Base-by-base conservation (phyloP, 2,329 filamentous ascomycete species). In the Fusarium subtropicale region DNA sequence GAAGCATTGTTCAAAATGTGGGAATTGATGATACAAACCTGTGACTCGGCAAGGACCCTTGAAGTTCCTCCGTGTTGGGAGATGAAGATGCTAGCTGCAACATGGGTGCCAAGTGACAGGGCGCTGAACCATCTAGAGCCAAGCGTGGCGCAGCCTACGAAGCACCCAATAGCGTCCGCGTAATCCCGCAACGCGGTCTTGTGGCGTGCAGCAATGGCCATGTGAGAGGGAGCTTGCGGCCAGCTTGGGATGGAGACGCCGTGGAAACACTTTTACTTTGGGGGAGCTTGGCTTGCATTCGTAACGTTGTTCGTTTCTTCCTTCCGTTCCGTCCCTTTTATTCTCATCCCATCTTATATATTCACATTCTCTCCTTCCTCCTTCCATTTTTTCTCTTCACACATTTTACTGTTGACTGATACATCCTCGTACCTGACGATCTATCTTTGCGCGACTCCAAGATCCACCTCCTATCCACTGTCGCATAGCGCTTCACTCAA, bases 91-190 rank as follows among this genome's bases (percentile, higher is more conserved):
- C 42, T 45, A 31, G 42, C 16, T 18, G 31, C 18, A 46, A 20
- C 44, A 46, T 62, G 41, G 61, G 36, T 38, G 64, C 69, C 57
- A 64, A 68, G 61, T 55, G 42, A 61, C 60, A 69, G 56, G 68
- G 54, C 34, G 51, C 63, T 62, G 42, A 54, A 56, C 26, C 44
- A 48, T 45, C 41, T 38, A 12, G 36, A 69, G 75, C 75, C 73
- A 77, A 79, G 74, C 46, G 76, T 79, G 78, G 78, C 78, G 77
- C 78, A 79, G 78, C 69, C 46, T 38, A 31, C 26, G 38, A 22
- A 42, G 26, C 60, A 38, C 20, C 70, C 63, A 71, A 72, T 73
- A 60, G 48, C 28, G 42, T 67, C 73, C 73, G 66, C 75, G 75
- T 75, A 72, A 72, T 74, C 64, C 50, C 42, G 30, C 56, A 56